Conservation (phyloP, 805 yeast genomes). For the Danielia oregonensis region DNA sequence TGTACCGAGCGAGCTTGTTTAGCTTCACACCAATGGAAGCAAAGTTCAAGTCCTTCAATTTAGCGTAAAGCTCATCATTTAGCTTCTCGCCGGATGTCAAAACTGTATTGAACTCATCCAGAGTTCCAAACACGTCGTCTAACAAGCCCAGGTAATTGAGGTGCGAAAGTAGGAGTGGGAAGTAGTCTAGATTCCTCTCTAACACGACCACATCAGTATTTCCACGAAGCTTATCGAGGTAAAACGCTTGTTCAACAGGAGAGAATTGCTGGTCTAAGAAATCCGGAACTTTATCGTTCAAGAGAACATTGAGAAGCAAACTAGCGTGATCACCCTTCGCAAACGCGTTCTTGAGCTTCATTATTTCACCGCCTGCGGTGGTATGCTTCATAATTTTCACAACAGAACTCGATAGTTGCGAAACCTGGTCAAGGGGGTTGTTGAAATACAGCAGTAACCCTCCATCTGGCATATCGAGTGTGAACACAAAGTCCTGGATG, state of each 20-base stretch:
- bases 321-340: conserved; percentile 59
- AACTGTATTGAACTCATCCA: conserved; percentile 24
- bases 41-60: conserved; percentile 66
- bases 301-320: conserved; percentile 41
- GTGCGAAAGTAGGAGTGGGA: conserved; percentile 71
- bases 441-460: conserved; percentile 42
- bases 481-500: conserved; percentile 35
- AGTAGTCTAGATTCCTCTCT: conserved; percentile 72
- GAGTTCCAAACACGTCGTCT: conserved; percentile 63
- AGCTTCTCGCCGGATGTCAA: conserved; percentile 17
- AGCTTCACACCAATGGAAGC: conserved; percentile 72
- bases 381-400: conserved; percentile 42
- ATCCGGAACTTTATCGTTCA: conserved; percentile 32
- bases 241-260: conserved; percentile 36
- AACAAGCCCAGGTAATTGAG: conserved; percentile 78
- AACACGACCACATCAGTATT: conserved; percentile 72
- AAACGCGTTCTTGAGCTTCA: conserved; percentile 52
- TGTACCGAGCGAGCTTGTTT: conserved; percentile 63
- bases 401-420: conserved; percentile 47
- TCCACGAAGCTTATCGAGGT: conserved; percentile 31
- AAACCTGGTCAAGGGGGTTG: conserved; percentile 44
- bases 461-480: conserved; percentile 35
- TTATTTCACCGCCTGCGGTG: conserved; percentile 12
- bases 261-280: conserved; percentile 32
- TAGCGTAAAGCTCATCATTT: conserved; percentile 47